These are phyloP conservation scores for Ajuga reptans DNA, from an alignment of 305 asterid genomes.

Conservation along the genomic window DNA sequence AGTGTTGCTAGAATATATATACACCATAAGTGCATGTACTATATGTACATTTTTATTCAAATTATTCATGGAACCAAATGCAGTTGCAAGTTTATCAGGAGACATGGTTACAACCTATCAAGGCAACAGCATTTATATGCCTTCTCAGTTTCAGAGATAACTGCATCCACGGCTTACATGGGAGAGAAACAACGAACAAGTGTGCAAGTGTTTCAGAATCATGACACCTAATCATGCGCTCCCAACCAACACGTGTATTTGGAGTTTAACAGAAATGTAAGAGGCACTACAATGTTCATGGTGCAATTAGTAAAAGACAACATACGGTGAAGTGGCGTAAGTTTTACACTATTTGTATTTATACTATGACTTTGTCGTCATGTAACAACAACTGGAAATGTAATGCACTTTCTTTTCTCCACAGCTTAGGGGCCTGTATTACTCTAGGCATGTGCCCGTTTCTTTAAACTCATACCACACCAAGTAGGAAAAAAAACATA, in stretches of 20 bases:
- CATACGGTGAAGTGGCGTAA: background rate
- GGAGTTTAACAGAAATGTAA: background rate
- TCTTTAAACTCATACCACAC: background rate
- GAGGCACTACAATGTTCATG: background rate
- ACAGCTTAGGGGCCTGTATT: background rate
- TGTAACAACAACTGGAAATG: background rate
- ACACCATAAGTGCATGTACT: conserved; percentile 5
- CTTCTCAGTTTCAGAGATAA: conserved; percentile 7
- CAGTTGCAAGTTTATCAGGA: conserved; percentile 3
- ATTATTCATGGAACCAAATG: background rate
- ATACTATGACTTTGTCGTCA: background rate
- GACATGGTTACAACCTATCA: background rate
- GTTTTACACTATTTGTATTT: conserved; percentile 2
- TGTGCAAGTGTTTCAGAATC: background rate
- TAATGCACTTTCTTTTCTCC: background rate
- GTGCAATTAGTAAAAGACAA: conserved; percentile 2
- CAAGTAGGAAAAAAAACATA: background rate
- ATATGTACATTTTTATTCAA: background rate
- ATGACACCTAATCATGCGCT: conserved; percentile 7
- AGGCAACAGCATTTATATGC: background rate
- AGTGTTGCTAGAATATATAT: background rate
- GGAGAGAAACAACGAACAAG: background rate
- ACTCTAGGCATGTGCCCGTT: background rate
- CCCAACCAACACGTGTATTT: background rate
- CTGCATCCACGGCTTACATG: conserved; percentile 10